Percentiles rank a stretch among this genome's conserved stretches.
Evolutionary conservation across 2,329 filamentous ascomycete genomes (phyloP).

Genomic region (Xylariaceae sp.): DNA sequence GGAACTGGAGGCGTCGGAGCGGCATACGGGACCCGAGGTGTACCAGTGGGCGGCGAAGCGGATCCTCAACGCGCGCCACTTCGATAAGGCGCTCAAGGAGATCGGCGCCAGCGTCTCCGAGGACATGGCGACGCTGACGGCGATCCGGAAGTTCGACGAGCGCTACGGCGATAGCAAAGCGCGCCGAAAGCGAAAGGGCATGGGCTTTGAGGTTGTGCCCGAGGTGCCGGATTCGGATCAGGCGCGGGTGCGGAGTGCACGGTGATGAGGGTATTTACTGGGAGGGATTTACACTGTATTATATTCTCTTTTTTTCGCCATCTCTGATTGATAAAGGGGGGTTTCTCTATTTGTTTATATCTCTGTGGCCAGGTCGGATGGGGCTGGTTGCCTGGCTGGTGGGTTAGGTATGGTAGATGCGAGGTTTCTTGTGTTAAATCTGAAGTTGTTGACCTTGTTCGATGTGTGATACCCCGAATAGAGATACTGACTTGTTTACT

Average conservation of each 20-base stretch:
- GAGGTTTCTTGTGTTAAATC: too few species aligned
- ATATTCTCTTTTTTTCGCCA: too few species aligned
- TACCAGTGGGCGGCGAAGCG: conserved; percentile 65
- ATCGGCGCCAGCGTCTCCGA: conserved; percentile 90
- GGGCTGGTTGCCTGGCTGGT: too few species aligned
- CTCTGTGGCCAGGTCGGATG: too few species aligned
- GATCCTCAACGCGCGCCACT: conserved; percentile 63
- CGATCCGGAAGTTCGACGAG: conserved; percentile 92
- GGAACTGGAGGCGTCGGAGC: conserved; percentile 47
- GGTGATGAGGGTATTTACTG: conserved; percentile 10
- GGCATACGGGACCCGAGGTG: conserved; percentile 26
- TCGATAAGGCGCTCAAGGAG: conserved; percentile 78
- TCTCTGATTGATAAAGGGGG: too few species aligned
- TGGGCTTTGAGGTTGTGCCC: conserved; percentile 54
- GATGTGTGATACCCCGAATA: too few species aligned
- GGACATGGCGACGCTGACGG: conserved; percentile 80
- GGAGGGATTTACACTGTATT: too few species aligned
- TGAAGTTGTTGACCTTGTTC: too few species aligned
- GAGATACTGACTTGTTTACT: too few species aligned
- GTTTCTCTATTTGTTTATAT: too few species aligned
- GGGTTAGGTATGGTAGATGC: too few species aligned
- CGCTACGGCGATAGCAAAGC: conserved; percentile 75
- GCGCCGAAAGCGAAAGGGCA: conserved; percentile 50
- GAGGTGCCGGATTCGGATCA: conserved; percentile 39
- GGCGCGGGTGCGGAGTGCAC: conserved; percentile 36